phyloP scores from a whole-genome alignment of 495 filamentous ascomycete species.

The Annulohypoxylon nitens region DNA sequence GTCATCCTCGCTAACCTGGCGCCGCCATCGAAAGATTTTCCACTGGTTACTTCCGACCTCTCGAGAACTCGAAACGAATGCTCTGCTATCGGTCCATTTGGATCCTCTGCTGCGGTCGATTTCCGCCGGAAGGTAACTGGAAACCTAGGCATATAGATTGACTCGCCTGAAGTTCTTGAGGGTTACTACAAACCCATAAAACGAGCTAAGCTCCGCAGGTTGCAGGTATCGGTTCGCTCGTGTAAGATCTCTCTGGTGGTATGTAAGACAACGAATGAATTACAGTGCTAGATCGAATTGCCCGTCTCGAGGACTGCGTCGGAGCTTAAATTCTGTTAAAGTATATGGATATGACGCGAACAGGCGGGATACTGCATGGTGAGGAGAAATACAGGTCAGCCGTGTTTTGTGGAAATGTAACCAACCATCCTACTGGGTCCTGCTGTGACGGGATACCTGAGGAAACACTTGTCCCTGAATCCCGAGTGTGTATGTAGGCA shows the following conservation, averaged over 20 bases:
- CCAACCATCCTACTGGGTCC: constrained; percentile 37
- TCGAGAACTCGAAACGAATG: constrained; percentile 65
- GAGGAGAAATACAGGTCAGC: constrained; percentile 51
- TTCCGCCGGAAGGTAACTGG: constrained; percentile 65
- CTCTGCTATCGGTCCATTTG: constrained; percentile 59
- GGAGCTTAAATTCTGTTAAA: constrained; percentile 27
- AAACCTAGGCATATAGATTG: constrained; percentile 67
- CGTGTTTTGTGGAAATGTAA: constrained; percentile 50
- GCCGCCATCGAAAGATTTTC: constrained; percentile 60
- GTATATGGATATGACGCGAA: constrained; percentile 36
- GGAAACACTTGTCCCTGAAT: constrained; percentile 41
- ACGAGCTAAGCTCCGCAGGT: constrained; percentile 27
- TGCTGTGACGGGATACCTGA: constrained; percentile 37
- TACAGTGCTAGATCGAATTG: constrained; percentile 23
- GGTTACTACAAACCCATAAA: constrained; percentile 47
- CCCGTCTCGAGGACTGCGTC: constrained; percentile 30
- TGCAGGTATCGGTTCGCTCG: constrained; percentile 34
- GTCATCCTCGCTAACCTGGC: constrained; percentile 50
- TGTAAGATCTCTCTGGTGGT: constrained; percentile 18
- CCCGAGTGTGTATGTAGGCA: constrained; percentile 32
- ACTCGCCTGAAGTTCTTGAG: constrained; percentile 44
- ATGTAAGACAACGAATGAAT: constrained; percentile 22
- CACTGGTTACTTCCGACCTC: constrained; percentile 54
- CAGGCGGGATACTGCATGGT: constrained; percentile 51
- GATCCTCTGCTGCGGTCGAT: constrained; percentile 63